Evolutionary conservation across 1,284 basidiomycete genomes (phyloP).

Genomic region (Trametes pubescens): DNA sequence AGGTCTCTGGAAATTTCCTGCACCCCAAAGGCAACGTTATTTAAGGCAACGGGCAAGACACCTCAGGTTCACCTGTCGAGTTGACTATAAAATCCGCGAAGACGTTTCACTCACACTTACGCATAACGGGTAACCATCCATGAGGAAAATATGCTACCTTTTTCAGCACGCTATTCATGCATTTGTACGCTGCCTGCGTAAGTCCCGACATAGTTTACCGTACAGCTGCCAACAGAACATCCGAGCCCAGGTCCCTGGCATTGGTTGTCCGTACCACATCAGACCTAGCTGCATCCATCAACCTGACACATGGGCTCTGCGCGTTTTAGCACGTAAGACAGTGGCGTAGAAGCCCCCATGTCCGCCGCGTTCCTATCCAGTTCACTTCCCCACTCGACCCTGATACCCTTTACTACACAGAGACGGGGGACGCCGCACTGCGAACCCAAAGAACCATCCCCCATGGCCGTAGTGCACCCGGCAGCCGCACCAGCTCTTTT

Average conservation of each 20-base stretch:
- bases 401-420: constrained; percentile 7
- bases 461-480: not conserved
- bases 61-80: no score
- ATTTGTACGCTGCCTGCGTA: no score
- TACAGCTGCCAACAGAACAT: no score
- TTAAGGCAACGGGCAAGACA: no score
- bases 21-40: no score
- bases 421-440: not conserved
- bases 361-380: not conserved
- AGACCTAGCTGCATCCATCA: not conserved
- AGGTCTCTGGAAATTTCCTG: no score
- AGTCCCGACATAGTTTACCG: no score
- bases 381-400: constrained; percentile 4
- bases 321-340: constrained; percentile 3
- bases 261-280: not conserved
- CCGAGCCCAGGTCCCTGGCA: not conserved
- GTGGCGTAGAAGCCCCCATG: not conserved
- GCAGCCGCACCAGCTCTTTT: constrained; percentile 1
- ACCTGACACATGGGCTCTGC: not conserved
- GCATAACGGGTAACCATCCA: no score
- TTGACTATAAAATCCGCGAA: no score
- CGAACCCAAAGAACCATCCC: not conserved
- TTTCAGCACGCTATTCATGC: no score
- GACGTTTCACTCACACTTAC: no score
- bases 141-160: no score